phyloP scores from a whole-genome alignment of 805 yeast genomes.

The Candida xiaguanensis region DNA sequence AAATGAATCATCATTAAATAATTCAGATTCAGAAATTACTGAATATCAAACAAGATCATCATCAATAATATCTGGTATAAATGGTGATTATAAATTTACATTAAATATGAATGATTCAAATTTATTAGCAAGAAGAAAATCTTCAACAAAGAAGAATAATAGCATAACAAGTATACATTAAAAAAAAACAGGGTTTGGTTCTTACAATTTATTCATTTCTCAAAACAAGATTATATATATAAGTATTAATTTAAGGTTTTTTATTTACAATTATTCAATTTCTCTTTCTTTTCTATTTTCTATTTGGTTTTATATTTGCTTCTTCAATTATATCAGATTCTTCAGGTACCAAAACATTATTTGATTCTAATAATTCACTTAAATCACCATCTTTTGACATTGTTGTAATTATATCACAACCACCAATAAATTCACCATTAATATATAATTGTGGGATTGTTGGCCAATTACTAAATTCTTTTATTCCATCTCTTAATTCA shows the following conservation, averaged over 20 bases:
- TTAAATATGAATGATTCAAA: conserved; percentile 63
- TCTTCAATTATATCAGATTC: conserved; percentile 33
- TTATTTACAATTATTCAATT: no score
- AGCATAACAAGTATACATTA: conserved; percentile 2
- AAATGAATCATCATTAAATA: conserved; percentile 10
- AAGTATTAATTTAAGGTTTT: no score
- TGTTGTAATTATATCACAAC: conserved; percentile 89
- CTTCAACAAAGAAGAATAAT: conserved; percentile 16
- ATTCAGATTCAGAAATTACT: conserved; percentile 6
- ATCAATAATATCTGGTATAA: conserved; percentile 35
- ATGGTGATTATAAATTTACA: conserved; percentile 48
- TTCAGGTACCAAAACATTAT: conserved; percentile 75
- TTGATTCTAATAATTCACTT: conserved; percentile 74
- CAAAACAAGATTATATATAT: no score
- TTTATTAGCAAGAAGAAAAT: conserved; percentile 53
- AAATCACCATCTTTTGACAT: conserved; percentile 94
- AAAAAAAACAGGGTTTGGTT: no score
- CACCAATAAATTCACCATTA: conserved; percentile 89
- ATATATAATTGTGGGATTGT: conserved; percentile 96
- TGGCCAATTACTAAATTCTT: conserved; percentile 96
- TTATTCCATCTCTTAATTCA: conserved; percentile 91
- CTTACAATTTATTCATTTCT: no score
- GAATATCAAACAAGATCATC: conserved; percentile 37
- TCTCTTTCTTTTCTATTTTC: conserved; percentile 1
- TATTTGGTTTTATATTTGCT: conserved; percentile 32